Evolutionary conservation across 129 eudicot genomes (phyloP).

Genomic region (Saussurea involucrata): DNA sequence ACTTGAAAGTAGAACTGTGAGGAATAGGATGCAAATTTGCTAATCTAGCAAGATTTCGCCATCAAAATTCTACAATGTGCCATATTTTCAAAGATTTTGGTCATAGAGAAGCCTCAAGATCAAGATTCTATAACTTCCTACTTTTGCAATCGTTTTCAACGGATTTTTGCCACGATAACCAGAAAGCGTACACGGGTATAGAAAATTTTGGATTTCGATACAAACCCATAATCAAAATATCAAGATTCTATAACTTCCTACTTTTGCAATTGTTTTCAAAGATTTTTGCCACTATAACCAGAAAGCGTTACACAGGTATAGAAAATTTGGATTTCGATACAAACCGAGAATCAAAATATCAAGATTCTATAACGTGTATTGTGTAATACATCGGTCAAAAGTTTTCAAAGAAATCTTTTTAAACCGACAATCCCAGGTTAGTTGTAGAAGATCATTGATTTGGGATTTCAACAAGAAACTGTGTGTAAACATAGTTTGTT

Average conservation of each 20-base stretch:
- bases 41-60: too few relatives aligned
- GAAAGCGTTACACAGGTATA: background rate
- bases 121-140: background rate
- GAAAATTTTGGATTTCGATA: background rate
- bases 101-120: background rate
- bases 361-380: background rate
- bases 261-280: background rate
- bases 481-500: too few relatives aligned
- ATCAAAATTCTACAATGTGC: background rate
- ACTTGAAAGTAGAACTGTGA: too few relatives aligned
- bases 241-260: background rate
- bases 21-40: too few relatives aligned
- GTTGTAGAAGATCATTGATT: conserved; percentile 3
- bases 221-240: background rate
- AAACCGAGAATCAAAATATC: background rate
- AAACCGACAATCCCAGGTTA: conserved; percentile 2
- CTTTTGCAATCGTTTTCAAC: background rate
- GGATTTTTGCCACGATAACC: background rate
- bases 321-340: background rate
- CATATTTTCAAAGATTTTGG: background rate
- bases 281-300: background rate
- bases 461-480: background rate
- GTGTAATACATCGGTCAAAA: background rate
- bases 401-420: background rate
- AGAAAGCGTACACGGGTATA: background rate